Percentiles rank a stretch among this genome's conserved stretches.
Evolutionary conservation across 2,329 filamentous ascomycete genomes (phyloP).

Genomic region (Aspergillus melleus): DNA sequence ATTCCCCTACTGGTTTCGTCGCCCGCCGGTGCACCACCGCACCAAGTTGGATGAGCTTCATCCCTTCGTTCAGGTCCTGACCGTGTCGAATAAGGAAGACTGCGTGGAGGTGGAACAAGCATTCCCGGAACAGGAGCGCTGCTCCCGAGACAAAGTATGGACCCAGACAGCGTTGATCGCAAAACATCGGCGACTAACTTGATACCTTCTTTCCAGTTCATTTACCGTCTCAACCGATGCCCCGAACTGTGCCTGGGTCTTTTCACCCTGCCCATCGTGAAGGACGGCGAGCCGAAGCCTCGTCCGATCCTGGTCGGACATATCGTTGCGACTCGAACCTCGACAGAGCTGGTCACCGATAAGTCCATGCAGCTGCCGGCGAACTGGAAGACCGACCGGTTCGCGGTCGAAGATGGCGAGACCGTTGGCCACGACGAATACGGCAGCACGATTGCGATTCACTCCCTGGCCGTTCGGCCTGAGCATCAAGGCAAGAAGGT

Average conservation of each 20-base stretch:
- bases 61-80: constrained; percentile 73
- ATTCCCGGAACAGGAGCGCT: constrained; percentile 60
- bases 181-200: constrained; percentile 10
- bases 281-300: constrained; percentile 58
- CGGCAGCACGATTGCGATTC: constrained; percentile 74
- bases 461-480: constrained; percentile 78
- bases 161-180: too few relatives aligned
- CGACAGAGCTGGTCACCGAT: constrained; percentile 66
- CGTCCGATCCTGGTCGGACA: constrained; percentile 70
- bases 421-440: constrained; percentile 68
- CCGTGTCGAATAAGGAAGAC: constrained; percentile 50
- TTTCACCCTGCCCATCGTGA: constrained; percentile 63
- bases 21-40: constrained; percentile 37
- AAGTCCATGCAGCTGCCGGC: constrained; percentile 72
- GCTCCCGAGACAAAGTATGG: constrained; percentile 60
- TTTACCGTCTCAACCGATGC: constrained; percentile 72
- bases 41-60: constrained; percentile 60
- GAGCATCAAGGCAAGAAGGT: constrained; percentile 72
- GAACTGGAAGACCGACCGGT: constrained; percentile 60
- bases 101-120: constrained; percentile 60
- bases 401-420: constrained; percentile 41
- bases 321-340: constrained; percentile 72
- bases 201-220: constrained; percentile 54
- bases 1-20: constrained; percentile 44
- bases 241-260: constrained; percentile 77